Evolutionary conservation across 176 grass and related monocot genomes (phyloP).

Genomic region (Pontederia paniculata): DNA sequence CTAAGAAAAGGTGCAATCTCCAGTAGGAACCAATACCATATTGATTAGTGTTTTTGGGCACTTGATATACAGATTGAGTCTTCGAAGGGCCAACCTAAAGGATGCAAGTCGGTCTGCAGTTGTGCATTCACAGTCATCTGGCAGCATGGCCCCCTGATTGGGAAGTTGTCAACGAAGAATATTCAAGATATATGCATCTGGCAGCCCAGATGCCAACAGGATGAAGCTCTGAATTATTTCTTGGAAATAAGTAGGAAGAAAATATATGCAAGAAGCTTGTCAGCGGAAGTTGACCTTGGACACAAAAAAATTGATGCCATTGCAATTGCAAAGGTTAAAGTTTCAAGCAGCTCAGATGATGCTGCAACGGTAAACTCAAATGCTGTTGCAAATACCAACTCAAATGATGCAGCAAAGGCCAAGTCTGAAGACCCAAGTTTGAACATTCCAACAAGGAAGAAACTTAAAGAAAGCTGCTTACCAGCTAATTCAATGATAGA

Average conservation of each 20-base stretch:
- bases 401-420: too few relatives aligned
- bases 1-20: too few relatives aligned
- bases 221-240: background rate
- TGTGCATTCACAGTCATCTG: background rate
- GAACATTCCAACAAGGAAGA: too few relatives aligned
- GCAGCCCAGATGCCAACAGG: background rate
- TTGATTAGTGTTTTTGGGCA: too few relatives aligned
- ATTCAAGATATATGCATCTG: background rate
- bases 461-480: too few relatives aligned
- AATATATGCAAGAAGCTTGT: background rate
- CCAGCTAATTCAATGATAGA: too few relatives aligned
- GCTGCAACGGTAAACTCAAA: too few relatives aligned
- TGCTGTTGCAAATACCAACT: too few relatives aligned
- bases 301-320: background rate
- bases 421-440: too few relatives aligned
- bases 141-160: slow-evolving; percentile 3
- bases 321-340: background rate
- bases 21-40: too few relatives aligned
- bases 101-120: background rate
- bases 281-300: background rate
- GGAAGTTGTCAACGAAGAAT: background rate
- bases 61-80: background rate
- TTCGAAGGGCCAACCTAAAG: background rate
- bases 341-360: too few relatives aligned
- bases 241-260: background rate